These are phyloP conservation scores for Heterobasidion parviporum DNA, from an alignment of 1,284 basidiomycete genomes.

Conservation along the genomic window DNA sequence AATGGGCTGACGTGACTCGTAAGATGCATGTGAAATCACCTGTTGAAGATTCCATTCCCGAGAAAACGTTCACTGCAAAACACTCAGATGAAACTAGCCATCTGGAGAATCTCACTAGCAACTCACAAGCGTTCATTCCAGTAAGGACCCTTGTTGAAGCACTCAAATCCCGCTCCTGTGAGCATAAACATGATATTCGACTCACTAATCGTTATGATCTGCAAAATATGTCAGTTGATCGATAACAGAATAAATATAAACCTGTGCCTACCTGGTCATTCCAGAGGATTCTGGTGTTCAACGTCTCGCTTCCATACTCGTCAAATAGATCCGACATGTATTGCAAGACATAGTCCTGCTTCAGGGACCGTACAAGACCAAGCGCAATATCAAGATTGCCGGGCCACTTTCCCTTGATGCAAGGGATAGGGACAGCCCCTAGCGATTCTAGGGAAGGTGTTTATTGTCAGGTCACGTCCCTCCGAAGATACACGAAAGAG, in stretches of 20 bases:
- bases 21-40: constrained; percentile 23
- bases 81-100: not conserved
- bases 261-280: constrained; percentile 41
- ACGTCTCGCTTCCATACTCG: constrained; percentile 52
- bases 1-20: not conserved
- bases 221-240: not conserved
- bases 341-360: constrained; percentile 48
- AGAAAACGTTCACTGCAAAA: constrained; percentile 25
- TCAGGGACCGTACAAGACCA: constrained; percentile 42
- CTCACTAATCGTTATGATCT: constrained; percentile 2
- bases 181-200: constrained; percentile 3
- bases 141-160: constrained; percentile 2
- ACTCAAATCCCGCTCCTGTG: constrained; percentile 2
- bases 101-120: not conserved
- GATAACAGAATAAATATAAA: not conserved
- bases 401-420: constrained; percentile 54
- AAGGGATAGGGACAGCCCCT: constrained; percentile 41
- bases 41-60: constrained; percentile 61
- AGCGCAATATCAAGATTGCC: constrained; percentile 60
- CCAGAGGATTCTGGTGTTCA: constrained; percentile 57
- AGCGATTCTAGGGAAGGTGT: constrained; percentile 14
- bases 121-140: constrained; percentile 2
- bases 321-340: constrained; percentile 48
- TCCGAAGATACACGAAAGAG: not conserved
- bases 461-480: not conserved